Evolutionary conservation across 306 rosid species (phyloP).

Genomic region (Malus sylvestris): DNA sequence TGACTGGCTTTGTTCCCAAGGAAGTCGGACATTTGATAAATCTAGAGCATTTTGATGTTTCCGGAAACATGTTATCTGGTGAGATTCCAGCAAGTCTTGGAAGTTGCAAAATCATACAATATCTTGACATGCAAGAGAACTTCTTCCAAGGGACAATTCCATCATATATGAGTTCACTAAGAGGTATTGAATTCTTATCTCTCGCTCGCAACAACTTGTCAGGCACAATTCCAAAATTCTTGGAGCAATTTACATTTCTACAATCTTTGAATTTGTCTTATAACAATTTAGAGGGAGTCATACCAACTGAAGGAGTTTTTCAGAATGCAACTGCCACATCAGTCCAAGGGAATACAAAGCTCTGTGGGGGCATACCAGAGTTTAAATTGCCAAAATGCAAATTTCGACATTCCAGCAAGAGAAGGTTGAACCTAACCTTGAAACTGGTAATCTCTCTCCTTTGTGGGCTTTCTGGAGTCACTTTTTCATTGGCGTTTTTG

Average conservation of each 20-base stretch:
- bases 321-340: neutral
- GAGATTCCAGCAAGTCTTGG: neutral
- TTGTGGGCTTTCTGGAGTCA: neutral
- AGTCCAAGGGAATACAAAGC: neutral
- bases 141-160: neutral
- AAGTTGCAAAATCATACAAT: neutral
- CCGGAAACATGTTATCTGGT: neutral
- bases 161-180: neutral
- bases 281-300: neutral
- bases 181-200: neutral
- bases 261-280: neutral
- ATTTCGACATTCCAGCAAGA: neutral
- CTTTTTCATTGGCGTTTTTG: too few relatives aligned
- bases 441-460: neutral
- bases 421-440: neutral
- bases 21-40: neutral
- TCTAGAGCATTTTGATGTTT: neutral
- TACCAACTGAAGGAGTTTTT: neutral
- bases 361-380: neutral
- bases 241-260: neutral
- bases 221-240: neutral
- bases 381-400: neutral
- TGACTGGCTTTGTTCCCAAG: neutral
- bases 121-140: neutral
- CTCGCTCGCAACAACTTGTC: neutral